These are phyloP conservation scores for Nothopassalora personata DNA, from an alignment of 2,329 filamentous ascomycete species.

Conservation along the genomic window DNA sequence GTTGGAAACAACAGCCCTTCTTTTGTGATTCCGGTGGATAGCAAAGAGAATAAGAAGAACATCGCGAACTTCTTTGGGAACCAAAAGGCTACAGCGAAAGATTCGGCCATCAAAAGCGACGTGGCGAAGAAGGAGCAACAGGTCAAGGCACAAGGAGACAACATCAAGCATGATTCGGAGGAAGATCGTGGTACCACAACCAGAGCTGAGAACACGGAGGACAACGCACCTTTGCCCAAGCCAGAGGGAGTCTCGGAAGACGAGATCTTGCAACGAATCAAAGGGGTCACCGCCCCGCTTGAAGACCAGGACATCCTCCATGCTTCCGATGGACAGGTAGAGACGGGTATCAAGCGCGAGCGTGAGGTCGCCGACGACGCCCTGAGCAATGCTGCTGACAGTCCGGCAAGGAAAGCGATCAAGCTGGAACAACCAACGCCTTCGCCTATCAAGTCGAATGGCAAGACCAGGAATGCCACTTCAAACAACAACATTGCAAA, in stretches of 20 bases:
- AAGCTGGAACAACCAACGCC: slow-evolving; percentile 26
- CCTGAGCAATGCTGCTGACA: slow-evolving; percentile 23
- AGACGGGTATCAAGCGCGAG: slow-evolving; percentile 47
- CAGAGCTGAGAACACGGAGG: slow-evolving; percentile 44
- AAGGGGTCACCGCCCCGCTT: slow-evolving; percentile 41
- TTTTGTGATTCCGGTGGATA: slow-evolving; percentile 78
- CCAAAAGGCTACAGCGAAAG: slow-evolving; percentile 38
- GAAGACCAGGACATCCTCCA: slow-evolving; percentile 25
- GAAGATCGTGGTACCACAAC: slow-evolving; percentile 39
- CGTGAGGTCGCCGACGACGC: slow-evolving; percentile 33
- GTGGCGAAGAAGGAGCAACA: slow-evolving; percentile 28
- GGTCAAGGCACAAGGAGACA: slow-evolving; percentile 25
- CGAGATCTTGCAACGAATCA: slow-evolving; percentile 35
- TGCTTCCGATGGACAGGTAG: slow-evolving; percentile 23
- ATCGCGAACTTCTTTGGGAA: slow-evolving; percentile 90
- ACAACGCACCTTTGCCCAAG: slow-evolving; percentile 49
- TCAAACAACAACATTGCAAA: slow-evolving; percentile 49
- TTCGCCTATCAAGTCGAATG: slow-evolving; percentile 17
- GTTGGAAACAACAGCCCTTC: slow-evolving; percentile 83
- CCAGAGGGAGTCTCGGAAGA: slow-evolving; percentile 20
- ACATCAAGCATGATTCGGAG: slow-evolving; percentile 36
- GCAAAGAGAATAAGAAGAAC: slow-evolving; percentile 82
- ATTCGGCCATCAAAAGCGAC: slow-evolving; percentile 33
- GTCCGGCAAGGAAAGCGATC: slow-evolving; percentile 37
- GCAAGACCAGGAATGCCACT: slow-evolving; percentile 52